Evolutionary conservation across 2,329 filamentous ascomycete genomes (phyloP).

Genomic region (Diplocarpon rosae): DNA sequence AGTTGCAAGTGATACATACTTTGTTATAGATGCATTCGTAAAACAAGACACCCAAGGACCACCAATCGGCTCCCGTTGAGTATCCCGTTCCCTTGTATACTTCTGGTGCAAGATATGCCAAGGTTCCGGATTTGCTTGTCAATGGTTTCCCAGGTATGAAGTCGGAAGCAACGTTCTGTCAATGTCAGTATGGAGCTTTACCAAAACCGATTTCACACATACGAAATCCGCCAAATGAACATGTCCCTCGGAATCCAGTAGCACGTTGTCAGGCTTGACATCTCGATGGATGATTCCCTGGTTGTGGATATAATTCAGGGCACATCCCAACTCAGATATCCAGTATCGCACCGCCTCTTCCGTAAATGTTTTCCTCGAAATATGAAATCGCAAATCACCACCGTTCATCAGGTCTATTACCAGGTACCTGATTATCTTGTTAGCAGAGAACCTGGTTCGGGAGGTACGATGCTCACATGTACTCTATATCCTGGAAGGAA

Average conservation of each 20-base stretch:
- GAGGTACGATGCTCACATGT: conserved; percentile 56
- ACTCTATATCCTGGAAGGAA: conserved; percentile 98
- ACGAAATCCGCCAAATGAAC: conserved; percentile 98
- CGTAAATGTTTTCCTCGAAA: conserved; percentile 94
- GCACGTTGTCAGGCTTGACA: conserved; percentile 84
- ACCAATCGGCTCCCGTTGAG: conserved; percentile 88
- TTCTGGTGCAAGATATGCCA: conserved; percentile 92
- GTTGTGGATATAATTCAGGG: conserved; percentile 72
- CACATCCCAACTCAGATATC: conserved; percentile 90
- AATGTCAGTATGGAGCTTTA: conserved; percentile 27
- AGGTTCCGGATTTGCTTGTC: conserved; percentile 91
- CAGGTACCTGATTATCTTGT: conserved; percentile 51
- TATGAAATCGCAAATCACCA: conserved; percentile 92
- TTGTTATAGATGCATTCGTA: conserved; percentile 99
- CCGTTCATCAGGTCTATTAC: conserved; percentile 98
- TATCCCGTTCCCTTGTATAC: conserved; percentile 90
- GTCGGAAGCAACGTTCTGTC: conserved; percentile 90
- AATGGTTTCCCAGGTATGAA: conserved; percentile 71
- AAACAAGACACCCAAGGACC: conserved; percentile 95
- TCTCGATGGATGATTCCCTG: conserved; percentile 87
- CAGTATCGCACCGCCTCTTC: conserved; percentile 95
- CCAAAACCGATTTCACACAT: conserved; percentile 29
- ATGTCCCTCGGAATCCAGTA: conserved; percentile 81
- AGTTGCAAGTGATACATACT: conserved; percentile 35
- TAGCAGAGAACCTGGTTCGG: neutral